Conservation (phyloP, 225 moss, liverwort and hornwort species). For the Pseudoscleropodium purum region DNA sequence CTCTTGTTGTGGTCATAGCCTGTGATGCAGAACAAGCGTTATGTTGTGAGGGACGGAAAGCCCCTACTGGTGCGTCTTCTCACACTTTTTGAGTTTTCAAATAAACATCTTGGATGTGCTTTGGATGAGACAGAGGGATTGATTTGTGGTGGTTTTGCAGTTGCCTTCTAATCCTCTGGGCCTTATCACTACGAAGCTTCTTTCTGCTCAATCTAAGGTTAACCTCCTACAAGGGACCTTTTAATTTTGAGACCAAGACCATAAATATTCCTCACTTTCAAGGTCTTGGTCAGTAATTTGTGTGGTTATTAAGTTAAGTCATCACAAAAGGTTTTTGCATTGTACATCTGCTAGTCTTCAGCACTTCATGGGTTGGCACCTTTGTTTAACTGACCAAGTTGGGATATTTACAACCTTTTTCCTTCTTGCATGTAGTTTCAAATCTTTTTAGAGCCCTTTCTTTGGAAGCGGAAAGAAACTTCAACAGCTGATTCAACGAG, state of each 20-base stretch:
- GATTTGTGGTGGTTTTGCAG: conserved; percentile 40
- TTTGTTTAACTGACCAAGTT: neutral
- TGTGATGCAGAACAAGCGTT: conserved; percentile 74
- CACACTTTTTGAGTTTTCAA: neutral
- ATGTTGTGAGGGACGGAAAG: conserved; percentile 64
- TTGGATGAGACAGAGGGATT: neutral
- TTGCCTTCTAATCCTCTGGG: conserved; percentile 75
- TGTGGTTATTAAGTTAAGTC: neutral
- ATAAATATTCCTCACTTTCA: neutral
- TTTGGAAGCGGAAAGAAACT: conserved; percentile 65
- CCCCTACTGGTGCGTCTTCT: conserved; percentile 41
- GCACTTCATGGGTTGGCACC: neutral
- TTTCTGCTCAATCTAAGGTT: conserved; percentile 86
- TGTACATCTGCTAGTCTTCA: neutral
- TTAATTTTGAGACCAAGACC: neutral
- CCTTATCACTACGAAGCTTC: conserved; percentile 63
- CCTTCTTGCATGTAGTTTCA: conserved; percentile 32
- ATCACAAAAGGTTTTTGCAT: neutral
- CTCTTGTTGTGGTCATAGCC: conserved; percentile 36
- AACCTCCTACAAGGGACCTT: neutral
- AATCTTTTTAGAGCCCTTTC: conserved; percentile 68
- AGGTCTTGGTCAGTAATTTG: neutral
- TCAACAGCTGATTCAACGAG: conserved; percentile 1
- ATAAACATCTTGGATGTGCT: neutral
- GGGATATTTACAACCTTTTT: neutral